phyloP scores from a whole-genome alignment of 257 asterid genomes.

The Henckelia pumila region DNA sequence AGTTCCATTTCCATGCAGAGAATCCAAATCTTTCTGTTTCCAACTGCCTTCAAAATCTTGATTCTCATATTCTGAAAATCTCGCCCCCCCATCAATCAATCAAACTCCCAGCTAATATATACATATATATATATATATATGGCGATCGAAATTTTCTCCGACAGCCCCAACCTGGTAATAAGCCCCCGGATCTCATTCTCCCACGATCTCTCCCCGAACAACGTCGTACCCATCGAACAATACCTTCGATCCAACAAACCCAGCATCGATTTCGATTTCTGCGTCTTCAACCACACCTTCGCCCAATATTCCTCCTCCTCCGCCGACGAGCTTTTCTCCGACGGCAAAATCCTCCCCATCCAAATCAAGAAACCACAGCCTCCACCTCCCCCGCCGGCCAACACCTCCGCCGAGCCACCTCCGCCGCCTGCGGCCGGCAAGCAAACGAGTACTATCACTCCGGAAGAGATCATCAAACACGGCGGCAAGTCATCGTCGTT shows the following conservation, averaged over 20 bases:
- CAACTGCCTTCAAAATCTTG: not conserved
- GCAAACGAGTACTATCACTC: too few relatives aligned
- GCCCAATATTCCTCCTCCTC: constrained; percentile 58
- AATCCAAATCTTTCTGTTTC: not conserved
- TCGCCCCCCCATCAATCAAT: not conserved
- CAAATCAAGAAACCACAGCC: constrained; percentile 52
- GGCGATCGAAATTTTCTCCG: constrained; percentile 65
- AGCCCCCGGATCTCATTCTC: constrained; percentile 90
- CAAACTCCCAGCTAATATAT: not conserved
- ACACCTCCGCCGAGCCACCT: constrained; percentile 15
- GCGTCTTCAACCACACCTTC: constrained; percentile 57
- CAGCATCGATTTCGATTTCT: constrained; percentile 62
- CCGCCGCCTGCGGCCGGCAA: constrained; percentile 17
- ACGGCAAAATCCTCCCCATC: constrained; percentile 77
- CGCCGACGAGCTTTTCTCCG: constrained; percentile 87
- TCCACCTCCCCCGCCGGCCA: constrained; percentile 15
- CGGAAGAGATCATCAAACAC: too few relatives aligned
- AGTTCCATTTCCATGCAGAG: not conserved
- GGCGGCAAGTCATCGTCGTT: constrained; percentile 43
- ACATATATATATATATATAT: too few relatives aligned
- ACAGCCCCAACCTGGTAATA: constrained; percentile 42
- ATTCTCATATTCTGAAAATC: not conserved
- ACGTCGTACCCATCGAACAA: constrained; percentile 60
- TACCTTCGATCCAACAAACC: constrained; percentile 43
- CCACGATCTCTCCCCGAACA: constrained; percentile 54